Conservation (phyloP, 2,329 filamentous ascomycete species). For the Chaetothyriales sp. region DNA sequence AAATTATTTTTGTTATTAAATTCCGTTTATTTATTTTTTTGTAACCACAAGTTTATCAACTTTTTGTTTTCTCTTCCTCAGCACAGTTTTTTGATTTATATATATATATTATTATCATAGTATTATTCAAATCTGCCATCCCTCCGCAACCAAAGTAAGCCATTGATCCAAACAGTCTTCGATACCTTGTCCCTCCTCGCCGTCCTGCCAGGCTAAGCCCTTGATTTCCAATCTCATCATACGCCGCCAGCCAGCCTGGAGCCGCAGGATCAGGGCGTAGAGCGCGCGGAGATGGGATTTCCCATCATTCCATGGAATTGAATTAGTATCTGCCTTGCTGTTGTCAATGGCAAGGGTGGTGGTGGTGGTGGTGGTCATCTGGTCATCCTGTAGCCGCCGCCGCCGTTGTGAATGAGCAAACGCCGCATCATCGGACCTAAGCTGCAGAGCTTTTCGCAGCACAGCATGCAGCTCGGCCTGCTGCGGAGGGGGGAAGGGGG, state of each 20-base stretch:
- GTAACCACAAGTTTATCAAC: too few relatives aligned
- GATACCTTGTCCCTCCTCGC: slow-evolving; percentile 10
- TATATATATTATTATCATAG: background rate
- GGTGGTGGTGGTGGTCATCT: slow-evolving; percentile 27
- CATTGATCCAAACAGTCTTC: slow-evolving; percentile 10
- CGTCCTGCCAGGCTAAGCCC: slow-evolving; percentile 12
- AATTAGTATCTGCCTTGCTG: background rate
- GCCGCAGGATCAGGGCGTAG: slow-evolving; percentile 60
- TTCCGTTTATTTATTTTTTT: too few relatives aligned
- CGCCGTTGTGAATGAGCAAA: slow-evolving; percentile 27
- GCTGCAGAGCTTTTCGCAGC: slow-evolving; percentile 47
- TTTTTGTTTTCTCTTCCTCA: background rate
- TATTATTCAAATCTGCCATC: slow-evolving; percentile 8
- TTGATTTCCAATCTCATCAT: slow-evolving; percentile 11
- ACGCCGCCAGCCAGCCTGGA: slow-evolving; percentile 36
- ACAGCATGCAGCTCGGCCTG: slow-evolving; percentile 63
- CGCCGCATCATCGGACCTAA: slow-evolving; percentile 55
- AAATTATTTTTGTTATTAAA: too few relatives aligned
- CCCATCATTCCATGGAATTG: slow-evolving; percentile 9
- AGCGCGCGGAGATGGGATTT: slow-evolving; percentile 66
- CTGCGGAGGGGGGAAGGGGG: slow-evolving; percentile 75
- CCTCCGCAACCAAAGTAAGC: slow-evolving; percentile 7
- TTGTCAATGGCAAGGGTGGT: slow-evolving; percentile 1
- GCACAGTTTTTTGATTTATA: too few relatives aligned
- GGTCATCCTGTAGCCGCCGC: too few relatives aligned